Evolutionary conservation across 805 yeast genomes (phyloP).

Genomic region (Starmerella roubikii): DNA sequence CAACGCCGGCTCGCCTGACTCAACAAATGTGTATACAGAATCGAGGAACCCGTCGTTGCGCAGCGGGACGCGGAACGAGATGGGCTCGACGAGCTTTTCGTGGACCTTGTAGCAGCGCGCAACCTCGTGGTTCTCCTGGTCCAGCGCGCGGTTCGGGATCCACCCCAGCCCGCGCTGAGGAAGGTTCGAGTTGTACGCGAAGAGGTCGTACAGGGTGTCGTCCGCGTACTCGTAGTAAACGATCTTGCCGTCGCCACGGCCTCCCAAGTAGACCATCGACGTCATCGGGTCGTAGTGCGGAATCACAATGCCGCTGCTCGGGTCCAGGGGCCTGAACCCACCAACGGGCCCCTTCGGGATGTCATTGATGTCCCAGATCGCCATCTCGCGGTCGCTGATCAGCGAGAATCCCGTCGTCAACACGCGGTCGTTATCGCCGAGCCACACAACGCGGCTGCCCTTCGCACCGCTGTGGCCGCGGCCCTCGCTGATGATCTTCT

Average conservation of each 20-base stretch:
- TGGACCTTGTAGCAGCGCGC: conserved; percentile 70
- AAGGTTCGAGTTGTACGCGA: conserved; percentile 79
- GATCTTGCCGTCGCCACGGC: conserved; percentile 96
- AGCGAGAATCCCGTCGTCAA: conserved; percentile 91
- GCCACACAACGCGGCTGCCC: conserved; percentile 76
- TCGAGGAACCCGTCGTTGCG: conserved; percentile 84
- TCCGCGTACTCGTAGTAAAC: conserved; percentile 83
- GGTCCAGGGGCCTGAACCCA: conserved; percentile 74
- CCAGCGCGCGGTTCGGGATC: conserved; percentile 71
- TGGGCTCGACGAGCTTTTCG: conserved; percentile 75
- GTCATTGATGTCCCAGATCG: conserved; percentile 75
- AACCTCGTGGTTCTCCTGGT: conserved; percentile 72
- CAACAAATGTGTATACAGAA: conserved; percentile 86
- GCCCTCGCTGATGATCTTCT: conserved; percentile 66
- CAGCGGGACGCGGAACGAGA: conserved; percentile 88
- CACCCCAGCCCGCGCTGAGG: conserved; percentile 95
- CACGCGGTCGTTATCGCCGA: conserved; percentile 72
- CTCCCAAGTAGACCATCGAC: conserved; percentile 73
- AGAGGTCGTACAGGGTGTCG: conserved; percentile 67
- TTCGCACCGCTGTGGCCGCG: conserved; percentile 89
- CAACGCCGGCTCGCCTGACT: conserved; percentile 65
- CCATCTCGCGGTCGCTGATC: conserved; percentile 87
- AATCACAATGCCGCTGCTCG: conserved; percentile 85
- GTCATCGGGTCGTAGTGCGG: conserved; percentile 80
- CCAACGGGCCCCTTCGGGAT: conserved; percentile 74